A percentile compares a stretch with the other conserved stretches of the same genome.
Evolutionary conservation across 139 green algal genomes (phyloP).

Genomic region (Chlamydomonas sphaeroides): DNA sequence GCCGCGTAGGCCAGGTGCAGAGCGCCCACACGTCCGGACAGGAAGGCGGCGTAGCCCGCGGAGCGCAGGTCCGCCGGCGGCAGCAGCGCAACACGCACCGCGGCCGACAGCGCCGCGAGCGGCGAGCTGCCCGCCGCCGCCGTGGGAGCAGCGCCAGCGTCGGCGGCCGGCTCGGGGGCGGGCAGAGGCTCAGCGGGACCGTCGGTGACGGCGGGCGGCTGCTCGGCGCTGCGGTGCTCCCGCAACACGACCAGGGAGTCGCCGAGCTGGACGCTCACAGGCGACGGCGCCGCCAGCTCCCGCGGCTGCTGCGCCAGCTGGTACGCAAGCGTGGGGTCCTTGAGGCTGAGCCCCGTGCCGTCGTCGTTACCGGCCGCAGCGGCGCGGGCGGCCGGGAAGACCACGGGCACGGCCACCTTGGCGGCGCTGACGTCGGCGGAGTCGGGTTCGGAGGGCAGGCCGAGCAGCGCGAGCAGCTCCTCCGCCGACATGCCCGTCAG

Average conservation of each 20-base stretch:
- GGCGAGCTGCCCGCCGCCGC: no score
- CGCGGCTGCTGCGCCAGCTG: no score
- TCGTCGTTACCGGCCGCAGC: no score
- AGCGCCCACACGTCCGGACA: background rate
- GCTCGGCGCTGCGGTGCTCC: no score
- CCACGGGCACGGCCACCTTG: background rate
- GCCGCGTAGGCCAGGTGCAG: constrained; percentile 1
- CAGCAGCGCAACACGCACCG: background rate
- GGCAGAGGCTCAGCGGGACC: no score
- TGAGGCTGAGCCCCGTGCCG: no score
- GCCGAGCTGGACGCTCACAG: background rate
- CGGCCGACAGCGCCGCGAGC: background rate
- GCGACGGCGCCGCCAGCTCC: no score
- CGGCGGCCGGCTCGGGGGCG: no score
- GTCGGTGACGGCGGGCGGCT: no score
- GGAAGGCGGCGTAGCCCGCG: background rate
- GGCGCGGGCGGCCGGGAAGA: no score
- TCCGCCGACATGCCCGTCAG: constrained; percentile 5
- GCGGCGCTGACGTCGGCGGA: background rate
- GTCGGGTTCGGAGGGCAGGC: background rate
- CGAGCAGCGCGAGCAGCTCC: constrained; percentile 11
- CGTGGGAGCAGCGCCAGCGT: no score
- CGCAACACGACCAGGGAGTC: no score
- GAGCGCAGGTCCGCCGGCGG: constrained; percentile 19
- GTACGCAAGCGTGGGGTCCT: background rate